Conservation (phyloP, 441 rosid genomes). For the Macaranga tanarius region DNA sequence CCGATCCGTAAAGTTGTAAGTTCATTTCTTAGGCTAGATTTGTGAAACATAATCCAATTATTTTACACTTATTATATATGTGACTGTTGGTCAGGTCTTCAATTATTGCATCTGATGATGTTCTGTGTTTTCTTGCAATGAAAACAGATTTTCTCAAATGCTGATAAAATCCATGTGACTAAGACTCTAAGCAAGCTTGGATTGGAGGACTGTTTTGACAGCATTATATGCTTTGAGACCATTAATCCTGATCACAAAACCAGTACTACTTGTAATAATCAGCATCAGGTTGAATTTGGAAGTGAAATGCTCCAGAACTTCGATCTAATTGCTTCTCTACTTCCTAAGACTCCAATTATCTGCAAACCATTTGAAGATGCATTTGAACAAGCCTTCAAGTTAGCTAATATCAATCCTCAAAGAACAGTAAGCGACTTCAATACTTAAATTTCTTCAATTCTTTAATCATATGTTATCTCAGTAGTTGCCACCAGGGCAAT, state of each 20-base stretch:
- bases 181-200: constrained; percentile 68
- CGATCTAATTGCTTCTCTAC: constrained; percentile 27
- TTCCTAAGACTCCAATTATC: constrained; percentile 62
- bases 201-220: constrained; percentile 86
- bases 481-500: too few species aligned
- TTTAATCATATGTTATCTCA: too few species aligned
- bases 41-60: too few species aligned
- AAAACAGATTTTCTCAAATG: constrained; percentile 78
- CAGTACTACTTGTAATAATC: constrained; percentile 24
- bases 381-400: constrained; percentile 57
- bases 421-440: constrained; percentile 59
- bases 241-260: constrained; percentile 49
- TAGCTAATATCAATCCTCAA: constrained; percentile 70
- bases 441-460: too few species aligned
- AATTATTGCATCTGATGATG: background rate
- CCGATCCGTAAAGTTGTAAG: constrained; percentile 80
- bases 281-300: background rate
- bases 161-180: constrained; percentile 66
- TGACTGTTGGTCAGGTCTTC: too few species aligned
- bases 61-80: too few species aligned
- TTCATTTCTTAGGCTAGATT: background rate
- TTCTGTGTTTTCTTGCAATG: background rate
- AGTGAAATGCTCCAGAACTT: constrained; percentile 43
- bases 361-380: constrained; percentile 85
- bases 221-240: constrained; percentile 82